Conservation (phyloP, 371 early-diverging fungal species). For the Sporodiniella umbellata region DNA sequence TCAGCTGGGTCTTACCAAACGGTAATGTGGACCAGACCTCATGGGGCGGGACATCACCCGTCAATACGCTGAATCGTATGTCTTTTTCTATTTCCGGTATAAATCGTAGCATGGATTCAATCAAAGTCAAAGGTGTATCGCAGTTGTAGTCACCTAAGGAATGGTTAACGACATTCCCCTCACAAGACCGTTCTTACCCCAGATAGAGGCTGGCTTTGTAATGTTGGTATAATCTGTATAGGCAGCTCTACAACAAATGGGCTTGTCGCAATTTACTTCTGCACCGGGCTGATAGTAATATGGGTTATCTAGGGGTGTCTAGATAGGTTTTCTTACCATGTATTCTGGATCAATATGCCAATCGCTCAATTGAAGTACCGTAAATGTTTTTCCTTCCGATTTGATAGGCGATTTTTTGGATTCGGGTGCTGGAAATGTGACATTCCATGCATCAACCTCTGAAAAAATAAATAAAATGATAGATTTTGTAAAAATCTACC, state of each 20-base stretch:
- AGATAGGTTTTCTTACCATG: slow-evolving; percentile 14
- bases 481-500: too few relatives aligned
- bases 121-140: slow-evolving; percentile 45
- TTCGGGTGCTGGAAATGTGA: slow-evolving; percentile 51
- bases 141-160: slow-evolving; percentile 51
- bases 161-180: neutral
- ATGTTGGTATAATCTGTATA: slow-evolving; percentile 35
- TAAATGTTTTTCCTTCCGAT: slow-evolving; percentile 36
- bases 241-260: slow-evolving; percentile 53
- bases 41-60: slow-evolving; percentile 65
- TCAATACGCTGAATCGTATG: slow-evolving; percentile 49
- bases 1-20: slow-evolving; percentile 30
- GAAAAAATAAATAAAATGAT: neutral
- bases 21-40: slow-evolving; percentile 58
- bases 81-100: slow-evolving; percentile 37
- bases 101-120: slow-evolving; percentile 45
- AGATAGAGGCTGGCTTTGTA: slow-evolving; percentile 26
- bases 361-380: slow-evolving; percentile 58
- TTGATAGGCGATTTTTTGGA: slow-evolving; percentile 25
- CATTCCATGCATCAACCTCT: slow-evolving; percentile 33
- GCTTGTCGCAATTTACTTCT: slow-evolving; percentile 50
- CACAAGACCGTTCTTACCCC: too few relatives aligned
- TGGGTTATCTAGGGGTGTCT: neutral
- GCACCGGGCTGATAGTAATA: slow-evolving; percentile 34
- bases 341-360: slow-evolving; percentile 62